These are phyloP conservation scores for Zygosaccharomyces sapae DNA, from an alignment of 1,139 yeast genomes.

Conservation along the genomic window DNA sequence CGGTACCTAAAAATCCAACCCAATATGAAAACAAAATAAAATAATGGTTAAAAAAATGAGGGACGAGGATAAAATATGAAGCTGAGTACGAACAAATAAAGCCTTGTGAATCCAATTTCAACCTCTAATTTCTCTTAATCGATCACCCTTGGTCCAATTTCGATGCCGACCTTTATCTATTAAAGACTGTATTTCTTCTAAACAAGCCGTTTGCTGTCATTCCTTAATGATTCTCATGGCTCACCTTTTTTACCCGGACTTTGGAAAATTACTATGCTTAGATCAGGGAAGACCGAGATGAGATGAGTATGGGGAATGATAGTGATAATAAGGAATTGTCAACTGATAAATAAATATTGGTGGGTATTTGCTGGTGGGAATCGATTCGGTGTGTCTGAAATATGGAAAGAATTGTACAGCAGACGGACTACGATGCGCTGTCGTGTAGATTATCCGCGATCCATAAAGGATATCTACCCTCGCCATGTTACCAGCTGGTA, in stretches of 20 bases:
- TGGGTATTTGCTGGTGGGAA: neutral
- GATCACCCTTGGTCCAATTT: neutral
- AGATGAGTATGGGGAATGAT: neutral
- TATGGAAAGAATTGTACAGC: conserved; percentile 31
- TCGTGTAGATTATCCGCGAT: conserved; percentile 66
- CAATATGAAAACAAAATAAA: neutral
- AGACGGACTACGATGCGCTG: conserved; percentile 82
- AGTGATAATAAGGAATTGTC: neutral
- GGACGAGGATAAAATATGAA: neutral
- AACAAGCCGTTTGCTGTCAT: conserved; percentile 8
- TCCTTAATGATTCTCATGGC: conserved; percentile 6
- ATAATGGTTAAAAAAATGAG: neutral
- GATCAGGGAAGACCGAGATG: neutral
- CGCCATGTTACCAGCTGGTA: conserved; percentile 43
- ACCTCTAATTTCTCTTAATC: neutral
- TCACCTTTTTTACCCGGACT: conserved; percentile 6
- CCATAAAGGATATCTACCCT: conserved; percentile 51
- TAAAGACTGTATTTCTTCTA: neutral
- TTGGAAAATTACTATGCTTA: neutral
- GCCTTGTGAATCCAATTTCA: neutral
- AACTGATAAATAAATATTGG: neutral
- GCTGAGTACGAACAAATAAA: neutral
- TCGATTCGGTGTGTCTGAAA: neutral
- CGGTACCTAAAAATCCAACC: neutral
- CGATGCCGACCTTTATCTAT: neutral